Evolutionary conservation across 441 rosid genomes (phyloP).

Genomic region (Populus hybrid): DNA sequence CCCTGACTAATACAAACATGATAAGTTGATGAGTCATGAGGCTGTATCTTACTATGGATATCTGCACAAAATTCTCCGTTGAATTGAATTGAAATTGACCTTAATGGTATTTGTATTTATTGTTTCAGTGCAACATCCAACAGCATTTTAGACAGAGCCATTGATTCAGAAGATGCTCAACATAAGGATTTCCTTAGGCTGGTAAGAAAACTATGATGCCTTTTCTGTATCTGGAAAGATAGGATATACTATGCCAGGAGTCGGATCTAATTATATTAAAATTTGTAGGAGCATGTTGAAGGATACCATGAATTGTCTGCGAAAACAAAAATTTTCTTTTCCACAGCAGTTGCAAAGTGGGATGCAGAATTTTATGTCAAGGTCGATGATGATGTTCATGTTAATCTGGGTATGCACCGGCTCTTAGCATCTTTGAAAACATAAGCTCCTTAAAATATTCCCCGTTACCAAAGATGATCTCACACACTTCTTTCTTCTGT

Average conservation of each 20-base stretch:
- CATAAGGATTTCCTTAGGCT: slow-evolving; percentile 92
- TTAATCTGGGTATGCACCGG: slow-evolving; percentile 64
- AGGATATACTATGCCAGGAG: neutral
- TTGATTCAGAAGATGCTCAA: slow-evolving; percentile 82
- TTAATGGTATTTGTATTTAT: slow-evolving; percentile 3
- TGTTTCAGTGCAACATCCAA: slow-evolving; percentile 72
- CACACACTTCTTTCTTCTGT: slow-evolving; percentile 12
- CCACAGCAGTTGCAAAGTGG: slow-evolving; percentile 81
- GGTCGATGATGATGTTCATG: slow-evolving; percentile 94
- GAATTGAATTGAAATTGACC: slow-evolving; percentile 11
- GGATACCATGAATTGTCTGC: slow-evolving; percentile 94
- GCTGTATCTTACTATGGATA: neutral
- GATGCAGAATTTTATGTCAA: slow-evolving; percentile 91
- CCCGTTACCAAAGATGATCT: neutral
- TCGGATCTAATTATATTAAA: neutral
- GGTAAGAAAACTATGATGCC: slow-evolving; percentile 33
- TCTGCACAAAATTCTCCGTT: slow-evolving; percentile 1
- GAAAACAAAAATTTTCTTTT: slow-evolving; percentile 75
- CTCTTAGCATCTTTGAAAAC: neutral
- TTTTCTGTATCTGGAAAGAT: neutral
- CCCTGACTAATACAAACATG: neutral
- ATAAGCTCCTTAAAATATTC: neutral
- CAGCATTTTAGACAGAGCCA: slow-evolving; percentile 90
- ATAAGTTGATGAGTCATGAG: neutral
- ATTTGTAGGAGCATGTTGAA: slow-evolving; percentile 78